Conservation (phyloP, 176 grass and related monocot genomes). For the Cocos nucifera region DNA sequence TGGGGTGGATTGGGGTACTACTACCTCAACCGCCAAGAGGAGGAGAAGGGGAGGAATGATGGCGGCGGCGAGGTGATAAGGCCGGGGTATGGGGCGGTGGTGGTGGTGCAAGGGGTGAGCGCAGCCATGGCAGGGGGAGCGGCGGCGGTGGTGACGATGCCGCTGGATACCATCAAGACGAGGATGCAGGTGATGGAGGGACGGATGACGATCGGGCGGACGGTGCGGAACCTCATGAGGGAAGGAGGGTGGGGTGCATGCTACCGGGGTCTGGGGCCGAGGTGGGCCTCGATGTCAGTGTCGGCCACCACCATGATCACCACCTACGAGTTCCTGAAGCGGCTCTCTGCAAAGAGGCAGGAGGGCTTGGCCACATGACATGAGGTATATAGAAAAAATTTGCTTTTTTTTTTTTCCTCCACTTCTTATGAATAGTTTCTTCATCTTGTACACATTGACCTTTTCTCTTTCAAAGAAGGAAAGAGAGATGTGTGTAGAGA, state of each 20-base stretch:
- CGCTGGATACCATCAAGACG: conserved; percentile 76
- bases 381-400: conserved; percentile 4
- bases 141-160: conserved; percentile 59
- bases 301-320: conserved; percentile 79
- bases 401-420: background rate
- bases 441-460: no score
- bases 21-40: conserved; percentile 38
- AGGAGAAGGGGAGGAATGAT: background rate
- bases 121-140: conserved; percentile 55
- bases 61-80: conserved; percentile 29
- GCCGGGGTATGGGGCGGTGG: conserved; percentile 51
- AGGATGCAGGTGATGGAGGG: conserved; percentile 87
- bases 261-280: conserved; percentile 61
- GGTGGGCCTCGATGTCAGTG: conserved; percentile 86
- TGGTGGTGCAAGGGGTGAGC: conserved; percentile 62
- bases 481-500: no score
- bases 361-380: conserved; percentile 13
- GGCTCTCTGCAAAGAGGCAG: conserved; percentile 53
- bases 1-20: conserved; percentile 58
- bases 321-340: conserved; percentile 78
- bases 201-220: conserved; percentile 35
- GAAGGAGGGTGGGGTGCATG: conserved; percentile 69
- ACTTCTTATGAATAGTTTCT: no score
- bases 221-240: conserved; percentile 40
- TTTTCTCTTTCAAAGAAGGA: no score